Conservation (phyloP, 2,329 filamentous ascomycete genomes). For the Cordyceps javanica region DNA sequence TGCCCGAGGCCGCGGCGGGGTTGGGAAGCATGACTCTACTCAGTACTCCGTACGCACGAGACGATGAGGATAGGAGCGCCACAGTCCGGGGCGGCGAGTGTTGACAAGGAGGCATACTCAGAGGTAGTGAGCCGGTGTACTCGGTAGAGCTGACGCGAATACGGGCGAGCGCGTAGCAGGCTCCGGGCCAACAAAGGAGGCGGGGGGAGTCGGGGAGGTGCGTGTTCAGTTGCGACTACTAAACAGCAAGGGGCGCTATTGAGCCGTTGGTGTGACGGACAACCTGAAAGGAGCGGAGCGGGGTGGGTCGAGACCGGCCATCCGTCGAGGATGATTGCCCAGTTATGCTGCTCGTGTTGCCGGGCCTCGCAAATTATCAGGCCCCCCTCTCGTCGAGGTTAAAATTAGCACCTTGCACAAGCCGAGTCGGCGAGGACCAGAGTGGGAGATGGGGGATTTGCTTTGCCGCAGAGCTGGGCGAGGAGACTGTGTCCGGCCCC, state of each 20-base stretch:
- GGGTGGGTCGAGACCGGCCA: neutral
- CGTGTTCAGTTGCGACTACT: too few relatives aligned
- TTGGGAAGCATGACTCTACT: neutral
- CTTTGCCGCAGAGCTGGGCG: neutral
- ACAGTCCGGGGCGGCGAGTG: too few relatives aligned
- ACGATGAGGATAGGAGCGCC: neutral
- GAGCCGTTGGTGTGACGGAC: neutral
- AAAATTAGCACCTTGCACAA: neutral
- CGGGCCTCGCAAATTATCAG: neutral
- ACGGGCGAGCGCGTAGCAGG: neutral
- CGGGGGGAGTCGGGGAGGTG: neutral
- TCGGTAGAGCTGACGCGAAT: too few relatives aligned
- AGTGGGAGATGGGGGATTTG: neutral
- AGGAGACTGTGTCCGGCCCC: slow-evolving; percentile 7
- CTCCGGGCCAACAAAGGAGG: neutral
- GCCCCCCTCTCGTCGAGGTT: neutral
- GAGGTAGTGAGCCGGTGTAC: too few relatives aligned
- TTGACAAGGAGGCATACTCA: neutral
- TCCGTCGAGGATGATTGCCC: neutral
- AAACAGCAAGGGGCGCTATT: neutral
- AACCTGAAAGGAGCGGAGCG: neutral
- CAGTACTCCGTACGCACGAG: neutral
- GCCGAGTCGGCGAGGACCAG: neutral
- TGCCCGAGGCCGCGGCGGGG: neutral
- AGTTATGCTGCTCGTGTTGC: neutral